Base-by-base conservation (phyloP, 192 early-diverging fungal genomes). In the Coemansia sp. region DNA sequence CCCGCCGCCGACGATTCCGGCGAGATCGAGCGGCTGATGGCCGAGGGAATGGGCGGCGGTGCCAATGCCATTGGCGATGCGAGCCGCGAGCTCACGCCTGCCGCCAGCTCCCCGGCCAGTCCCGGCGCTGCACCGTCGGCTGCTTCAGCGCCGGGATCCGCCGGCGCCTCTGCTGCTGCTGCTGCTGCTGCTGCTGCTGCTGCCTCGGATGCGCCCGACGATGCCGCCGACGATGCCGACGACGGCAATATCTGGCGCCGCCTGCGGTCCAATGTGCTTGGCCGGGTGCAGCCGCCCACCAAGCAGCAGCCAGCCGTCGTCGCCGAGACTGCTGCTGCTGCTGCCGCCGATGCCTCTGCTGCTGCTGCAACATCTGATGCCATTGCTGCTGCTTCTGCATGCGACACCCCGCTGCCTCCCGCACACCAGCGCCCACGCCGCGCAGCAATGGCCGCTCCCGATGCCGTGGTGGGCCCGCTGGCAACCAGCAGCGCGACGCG, bases 21-120 rank as follows among this genome's bases (percentile, higher is more conserved):
- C 63, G 71, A 74, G 63, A 69, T 67, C 69, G 80, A 83, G 64
- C 60, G 64, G 15, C 70, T 83, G 71, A 83, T 83, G 80, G 68
- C 68, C 43, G 73, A 72, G 70, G 73, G 70, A 19, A 21, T 67
- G 50, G 3, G 26, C 26, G 3, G 26, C 26, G 3, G 26, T 61
- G 65, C 49, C 10, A 63, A 44, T 44, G 61, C 15, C 64, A 64
- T 5, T 13, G 47, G 3, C 50, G 38, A 16, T 15, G 56, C 39
- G 5, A 60, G 38, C 21, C 54, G 40, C 54, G 41, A 19, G 45
- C 58, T 47, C 16, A 56, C 63, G 44, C 61, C 66, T 2, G 66
- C 56, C 7, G 23, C 52, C 52, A 54, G 52, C 21, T 21, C 69
- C 9, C 32, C 53, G 6, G 44, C 44, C 44, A 21, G 43, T 37